Evolutionary conservation across 768 basidiomycete genomes (phyloP).

Genomic region (Calocybe indica): DNA sequence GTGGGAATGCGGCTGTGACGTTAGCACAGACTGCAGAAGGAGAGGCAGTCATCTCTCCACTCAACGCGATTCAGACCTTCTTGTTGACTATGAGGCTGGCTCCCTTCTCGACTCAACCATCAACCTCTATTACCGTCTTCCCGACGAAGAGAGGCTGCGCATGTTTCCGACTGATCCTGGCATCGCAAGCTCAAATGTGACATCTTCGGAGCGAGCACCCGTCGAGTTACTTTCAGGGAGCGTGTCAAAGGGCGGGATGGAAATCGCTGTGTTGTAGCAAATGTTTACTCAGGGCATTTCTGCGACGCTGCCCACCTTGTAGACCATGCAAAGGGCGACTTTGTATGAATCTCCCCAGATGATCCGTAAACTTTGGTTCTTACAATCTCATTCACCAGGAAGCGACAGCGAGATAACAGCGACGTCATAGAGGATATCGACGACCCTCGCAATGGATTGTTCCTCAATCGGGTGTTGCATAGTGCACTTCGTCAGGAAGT

Average conservation of each 20-base stretch:
- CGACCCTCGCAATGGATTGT: conserved; percentile 11
- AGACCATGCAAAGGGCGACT: conserved; percentile 12
- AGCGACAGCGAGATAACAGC: conserved; percentile 8
- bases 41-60: conserved; percentile 5
- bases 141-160: conserved; percentile 11
- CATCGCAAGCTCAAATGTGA: conserved; percentile 8
- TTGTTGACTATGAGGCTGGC: conserved; percentile 10
- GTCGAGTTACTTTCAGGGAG: conserved; percentile 6
- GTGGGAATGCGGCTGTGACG: not conserved
- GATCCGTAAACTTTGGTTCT: conserved; percentile 5
- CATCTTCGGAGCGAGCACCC: conserved; percentile 10
- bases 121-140: conserved; percentile 12
- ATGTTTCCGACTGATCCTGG: conserved; percentile 13
- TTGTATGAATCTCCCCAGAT: conserved; percentile 7
- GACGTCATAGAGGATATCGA: conserved; percentile 10
- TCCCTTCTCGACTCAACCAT: conserved; percentile 5
- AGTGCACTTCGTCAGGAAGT: conserved; percentile 6
- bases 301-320: conserved; percentile 15
- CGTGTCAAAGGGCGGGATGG: conserved; percentile 11
- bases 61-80: conserved; percentile 2
- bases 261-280: conserved; percentile 8
- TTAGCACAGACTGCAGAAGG: too few relatives aligned
- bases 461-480: conserved; percentile 9
- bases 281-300: not conserved
- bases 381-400: conserved; percentile 6